Base-by-base conservation (phyloP, 2,329 filamentous ascomycete genomes). In the Clarireedia homoeocarpa region DNA sequence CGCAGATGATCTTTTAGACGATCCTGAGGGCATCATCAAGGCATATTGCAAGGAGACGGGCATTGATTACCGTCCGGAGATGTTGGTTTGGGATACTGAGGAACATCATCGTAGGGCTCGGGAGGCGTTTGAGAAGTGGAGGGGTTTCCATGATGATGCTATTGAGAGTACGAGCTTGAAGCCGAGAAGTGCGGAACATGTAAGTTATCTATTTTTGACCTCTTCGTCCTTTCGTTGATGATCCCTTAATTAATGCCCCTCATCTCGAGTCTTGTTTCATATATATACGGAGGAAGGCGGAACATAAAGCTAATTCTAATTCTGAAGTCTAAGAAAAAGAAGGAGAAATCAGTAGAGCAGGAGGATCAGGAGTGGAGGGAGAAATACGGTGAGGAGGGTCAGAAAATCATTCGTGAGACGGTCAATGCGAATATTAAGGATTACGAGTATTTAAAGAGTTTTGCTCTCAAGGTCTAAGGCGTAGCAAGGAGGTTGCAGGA, bases 111-210 rank as follows among this genome's bases (percentile, higher is more conserved):
- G 73, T 51, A 75, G 81, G 59, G 92, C 91, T 3, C 77, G 80
- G 62, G 78, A 83, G 61, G 85, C 84, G 17, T 97, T 97, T 73
- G 90, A 91, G 74, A 97, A 99, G 76, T 97, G 94, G 94, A 88
- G 85, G 63, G 94, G 94, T 10, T 97, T 95, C 75, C 94, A 97
- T 71, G 88, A 97, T 64, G 94, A 97, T 75, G 94, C 91, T 14
- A 89, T 97, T 65, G 78, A 88, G 63, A 95, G 89, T 68, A 86
- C 79, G 39, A 84, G 84, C 59, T 75, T 99, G 66, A 86, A 85
- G 69, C 82, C 88, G 2, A 78, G 89, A 67, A 76, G 77, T 47
- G 78, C 85, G 62, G 80, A 83, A 26, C 77, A 81, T 70, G 82
- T 84, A 72, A 71, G 78, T 71, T 52, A 39, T 6, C 6, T 51